Evolutionary conservation across 768 basidiomycete species (phyloP).

Genomic region (Hemileccinum impolitum): DNA sequence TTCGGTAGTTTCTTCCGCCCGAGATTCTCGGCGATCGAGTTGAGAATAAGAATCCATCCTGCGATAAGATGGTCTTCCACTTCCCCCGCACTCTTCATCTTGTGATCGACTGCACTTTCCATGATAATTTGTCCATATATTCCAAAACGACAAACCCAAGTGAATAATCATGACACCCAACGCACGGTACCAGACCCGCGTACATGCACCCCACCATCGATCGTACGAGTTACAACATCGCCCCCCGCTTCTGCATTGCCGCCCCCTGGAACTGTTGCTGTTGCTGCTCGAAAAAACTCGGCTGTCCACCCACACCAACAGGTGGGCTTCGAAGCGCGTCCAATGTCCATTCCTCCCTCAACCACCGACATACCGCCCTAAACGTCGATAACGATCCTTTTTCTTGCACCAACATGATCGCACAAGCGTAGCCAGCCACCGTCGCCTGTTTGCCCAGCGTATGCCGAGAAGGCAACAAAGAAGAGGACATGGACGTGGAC

Average conservation of each 20-base stretch:
- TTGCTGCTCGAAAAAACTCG: slow-evolving; percentile 39
- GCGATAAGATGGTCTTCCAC: no score
- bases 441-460: slow-evolving; percentile 26
- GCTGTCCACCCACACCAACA: slow-evolving; percentile 31
- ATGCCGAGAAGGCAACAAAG: slow-evolving; percentile 26
- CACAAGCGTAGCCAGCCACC: slow-evolving; percentile 45
- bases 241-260: slow-evolving; percentile 26
- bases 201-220: no score
- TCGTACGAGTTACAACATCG: slow-evolving; percentile 17
- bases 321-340: slow-evolving; percentile 32
- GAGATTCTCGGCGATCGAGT: no score
- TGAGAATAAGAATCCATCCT: no score
- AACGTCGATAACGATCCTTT: slow-evolving; percentile 90
- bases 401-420: slow-evolving; percentile 79
- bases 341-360: slow-evolving; percentile 66
- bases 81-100: no score
- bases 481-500: slow-evolving; percentile 24
- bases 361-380: slow-evolving; percentile 65
- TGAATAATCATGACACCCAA: neutral
- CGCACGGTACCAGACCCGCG: slow-evolving; percentile 9
- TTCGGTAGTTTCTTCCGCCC: no score
- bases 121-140: no score
- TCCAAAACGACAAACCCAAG: no score
- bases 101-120: no score
- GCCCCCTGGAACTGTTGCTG: slow-evolving; percentile 17